Conservation (phyloP, 1,284 basidiomycete species). For the Tylopilus sp. region DNA sequence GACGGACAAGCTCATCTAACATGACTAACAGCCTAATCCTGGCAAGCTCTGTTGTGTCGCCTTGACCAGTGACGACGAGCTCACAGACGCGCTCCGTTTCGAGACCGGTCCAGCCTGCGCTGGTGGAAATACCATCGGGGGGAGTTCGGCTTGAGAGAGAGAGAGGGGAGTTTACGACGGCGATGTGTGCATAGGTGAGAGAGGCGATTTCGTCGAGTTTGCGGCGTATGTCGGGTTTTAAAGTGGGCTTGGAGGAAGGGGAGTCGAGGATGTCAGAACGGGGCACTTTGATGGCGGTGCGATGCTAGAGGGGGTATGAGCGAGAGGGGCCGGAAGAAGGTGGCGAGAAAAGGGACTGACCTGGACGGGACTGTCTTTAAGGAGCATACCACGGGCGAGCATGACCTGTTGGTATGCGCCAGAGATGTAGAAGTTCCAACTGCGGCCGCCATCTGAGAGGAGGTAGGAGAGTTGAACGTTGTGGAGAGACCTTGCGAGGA, state of each 20-base stretch:
- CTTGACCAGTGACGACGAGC: conserved; percentile 82
- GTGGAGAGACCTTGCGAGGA: conserved; percentile 76
- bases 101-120: conserved; percentile 77
- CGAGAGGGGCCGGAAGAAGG: conserved; percentile 14
- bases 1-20: conserved; percentile 86
- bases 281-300: conserved; percentile 81
- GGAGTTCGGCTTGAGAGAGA: conserved; percentile 67
- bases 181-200: conserved; percentile 82
- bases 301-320: conserved; percentile 49
- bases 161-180: conserved; percentile 78
- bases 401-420: conserved; percentile 92
- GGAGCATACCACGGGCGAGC: conserved; percentile 80
- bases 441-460: conserved; percentile 63
- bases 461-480: conserved; percentile 79
- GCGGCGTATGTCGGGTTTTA: conserved; percentile 83
- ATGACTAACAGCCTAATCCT: conserved; percentile 87
- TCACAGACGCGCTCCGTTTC: conserved; percentile 93
- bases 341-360: conserved; percentile 37
- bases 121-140: conserved; percentile 67
- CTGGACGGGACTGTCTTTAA: conserved; percentile 86
- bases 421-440: conserved; percentile 88
- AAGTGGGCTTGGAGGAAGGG: conserved; percentile 71
- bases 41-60: conserved; percentile 88
- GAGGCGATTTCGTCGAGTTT: conserved; percentile 90
- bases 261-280: conserved; percentile 90